Base-by-base conservation (phyloP, 305 asterid genomes). In the Petunia hybrid region DNA sequence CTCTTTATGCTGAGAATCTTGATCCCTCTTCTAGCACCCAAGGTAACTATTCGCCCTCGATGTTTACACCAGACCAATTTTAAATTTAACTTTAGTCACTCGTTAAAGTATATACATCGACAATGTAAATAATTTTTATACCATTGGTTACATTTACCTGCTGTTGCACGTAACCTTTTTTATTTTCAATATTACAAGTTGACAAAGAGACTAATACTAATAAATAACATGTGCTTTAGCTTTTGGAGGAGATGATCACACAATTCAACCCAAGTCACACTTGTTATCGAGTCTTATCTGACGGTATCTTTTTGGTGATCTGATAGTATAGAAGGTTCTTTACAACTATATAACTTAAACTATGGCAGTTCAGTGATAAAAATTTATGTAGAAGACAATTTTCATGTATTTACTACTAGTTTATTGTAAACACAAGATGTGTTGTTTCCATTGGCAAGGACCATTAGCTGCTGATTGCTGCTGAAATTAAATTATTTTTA, bases 1-100 rank as follows among this genome's bases (percentile, higher is more conserved):
- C 92, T 16, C 85, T 88, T 22, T 89, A 85, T 71, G 89, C 85
- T 8, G 93, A 91, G 86, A 89, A 86, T 22, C 93, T 91, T 69
- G 91, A 91, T 80, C 79, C 90, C 3, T 70, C 88, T 51, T 57
- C 84, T 22, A 80, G 71, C 77, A 71, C 89, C 13, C 81, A 78
- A 89, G 95, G 93, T 91, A 56, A 13, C 13, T 31, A 61, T 22
- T 56, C 14, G 68, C n/a, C 3, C 68, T 63, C 16, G 5, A 16
- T 10, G 42, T 63, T 36, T 63, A 43, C 43, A 9, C 69, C 13
- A 35, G 14, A 36, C 43, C 69, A 63, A 36, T 42, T 63, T 63
- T 22, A 22, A 63, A 35, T 9, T 35, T 63, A 35, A 7, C 36
- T 4, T 7, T 8, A 22, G 65, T 60, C 65, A 60, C 39, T 7